Evolutionary conservation across 495 filamentous ascomycete genomes (phyloP).

Genomic region (Bryoglossum gracile): DNA sequence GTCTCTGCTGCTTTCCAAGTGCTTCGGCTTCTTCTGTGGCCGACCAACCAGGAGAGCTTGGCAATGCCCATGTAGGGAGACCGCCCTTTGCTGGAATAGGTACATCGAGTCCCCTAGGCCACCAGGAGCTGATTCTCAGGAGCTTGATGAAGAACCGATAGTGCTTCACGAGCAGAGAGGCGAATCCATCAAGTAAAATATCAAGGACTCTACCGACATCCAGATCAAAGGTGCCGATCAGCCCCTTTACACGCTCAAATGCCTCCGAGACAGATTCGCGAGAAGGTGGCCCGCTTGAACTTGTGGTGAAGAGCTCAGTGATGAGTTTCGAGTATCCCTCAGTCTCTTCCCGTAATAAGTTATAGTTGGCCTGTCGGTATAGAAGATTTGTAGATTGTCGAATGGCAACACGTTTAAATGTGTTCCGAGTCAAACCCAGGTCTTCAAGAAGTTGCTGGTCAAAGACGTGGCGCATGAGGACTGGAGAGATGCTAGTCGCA

Average conservation of each 20-base stretch:
- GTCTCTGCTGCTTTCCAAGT: slow-evolving; percentile 39
- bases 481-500: slow-evolving; percentile 62
- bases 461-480: slow-evolving; percentile 73
- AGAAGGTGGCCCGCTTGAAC: slow-evolving; percentile 51
- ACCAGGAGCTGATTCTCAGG: slow-evolving; percentile 89
- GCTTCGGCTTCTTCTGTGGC: slow-evolving; percentile 59
- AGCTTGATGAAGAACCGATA: slow-evolving; percentile 91
- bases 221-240: slow-evolving; percentile 88
- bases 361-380: slow-evolving; percentile 95
- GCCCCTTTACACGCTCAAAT: slow-evolving; percentile 70
- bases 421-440: slow-evolving; percentile 72
- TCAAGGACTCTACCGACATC: slow-evolving; percentile 93
- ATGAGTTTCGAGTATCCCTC: slow-evolving; percentile 89
- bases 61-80: slow-evolving; percentile 76
- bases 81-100: slow-evolving; percentile 28
- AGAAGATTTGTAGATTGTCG: slow-evolving; percentile 85
- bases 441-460: slow-evolving; percentile 67
- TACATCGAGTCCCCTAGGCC: slow-evolving; percentile 57
- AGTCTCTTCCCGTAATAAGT: slow-evolving; percentile 88
- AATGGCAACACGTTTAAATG: slow-evolving; percentile 74
- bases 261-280: slow-evolving; percentile 61
- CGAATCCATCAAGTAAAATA: slow-evolving; percentile 83
- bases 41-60: slow-evolving; percentile 49
- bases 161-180: slow-evolving; percentile 73
- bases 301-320: slow-evolving; percentile 81